These are phyloP conservation scores for Aspergillus latus DNA, from an alignment of 2,329 filamentous ascomycete species.

Conservation along the genomic window DNA sequence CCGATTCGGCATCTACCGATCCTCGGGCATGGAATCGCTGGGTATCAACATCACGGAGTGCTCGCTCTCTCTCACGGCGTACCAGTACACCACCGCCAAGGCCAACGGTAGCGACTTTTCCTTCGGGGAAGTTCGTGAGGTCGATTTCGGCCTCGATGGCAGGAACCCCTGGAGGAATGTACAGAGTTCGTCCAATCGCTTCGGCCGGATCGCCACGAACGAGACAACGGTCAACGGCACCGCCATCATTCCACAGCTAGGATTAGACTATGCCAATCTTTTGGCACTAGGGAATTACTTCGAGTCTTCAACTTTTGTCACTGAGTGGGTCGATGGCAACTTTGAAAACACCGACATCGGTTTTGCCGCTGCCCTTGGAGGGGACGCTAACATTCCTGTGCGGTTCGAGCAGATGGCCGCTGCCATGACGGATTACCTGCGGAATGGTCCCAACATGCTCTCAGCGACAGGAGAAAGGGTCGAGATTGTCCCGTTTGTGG, in stretches of 20 bases:
- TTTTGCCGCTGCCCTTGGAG: constrained; percentile 10
- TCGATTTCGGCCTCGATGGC: constrained; percentile 14
- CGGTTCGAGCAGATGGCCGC: constrained; percentile 19
- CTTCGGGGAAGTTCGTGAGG: constrained; percentile 9
- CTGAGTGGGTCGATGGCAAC: constrained; percentile 4
- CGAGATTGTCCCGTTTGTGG: constrained; percentile 16
- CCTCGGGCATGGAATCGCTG: constrained; percentile 4
- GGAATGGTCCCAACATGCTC: constrained; percentile 16
- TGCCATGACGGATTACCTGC: constrained; percentile 18
- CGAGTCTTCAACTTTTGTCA: constrained; percentile 12
- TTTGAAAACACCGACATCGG: constrained; percentile 8
- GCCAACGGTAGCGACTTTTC: constrained; percentile 17
- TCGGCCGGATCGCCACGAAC: neutral
- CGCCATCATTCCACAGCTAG: too few species aligned
- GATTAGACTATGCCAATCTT: too few species aligned
- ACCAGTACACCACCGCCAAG: constrained; percentile 11
- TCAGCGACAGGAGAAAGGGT: constrained; percentile 13
- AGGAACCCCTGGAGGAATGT: constrained; percentile 10
- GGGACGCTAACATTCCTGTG: constrained; percentile 13
- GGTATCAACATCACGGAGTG: constrained; percentile 17
- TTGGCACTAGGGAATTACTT: neutral
- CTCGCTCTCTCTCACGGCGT: constrained; percentile 16
- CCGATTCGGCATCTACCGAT: constrained; percentile 17
- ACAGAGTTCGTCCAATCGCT: constrained; percentile 3
- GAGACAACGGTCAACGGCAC: too few species aligned